These are phyloP conservation scores for Fomitopsis schrenkii DNA, from an alignment of 1,284 basidiomycete species.

Conservation along the genomic window DNA sequence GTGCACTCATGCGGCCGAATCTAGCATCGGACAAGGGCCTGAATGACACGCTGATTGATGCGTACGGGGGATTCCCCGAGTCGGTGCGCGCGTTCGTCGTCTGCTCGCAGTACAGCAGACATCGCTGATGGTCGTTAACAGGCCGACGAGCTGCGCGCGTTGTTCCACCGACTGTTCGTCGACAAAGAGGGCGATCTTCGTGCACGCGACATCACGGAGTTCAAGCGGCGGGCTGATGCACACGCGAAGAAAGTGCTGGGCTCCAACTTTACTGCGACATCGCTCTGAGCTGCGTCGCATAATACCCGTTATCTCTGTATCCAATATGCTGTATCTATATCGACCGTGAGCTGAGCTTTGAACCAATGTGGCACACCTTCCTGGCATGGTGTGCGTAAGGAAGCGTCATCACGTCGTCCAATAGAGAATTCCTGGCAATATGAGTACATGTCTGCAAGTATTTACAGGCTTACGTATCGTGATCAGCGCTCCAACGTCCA, in stretches of 20 bases:
- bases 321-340: too few relatives aligned
- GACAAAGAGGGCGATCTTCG: slow-evolving; percentile 8
- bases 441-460: too few relatives aligned
- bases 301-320: too few relatives aligned
- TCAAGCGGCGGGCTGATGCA: slow-evolving; percentile 8
- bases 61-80: slow-evolving; percentile 15
- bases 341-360: too few relatives aligned
- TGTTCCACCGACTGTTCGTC: slow-evolving; percentile 11
- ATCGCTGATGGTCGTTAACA: not conserved
- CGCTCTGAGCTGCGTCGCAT: not conserved
- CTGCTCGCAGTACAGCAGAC: not conserved
- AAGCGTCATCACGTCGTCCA: too few relatives aligned
- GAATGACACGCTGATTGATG: slow-evolving; percentile 15
- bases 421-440: too few relatives aligned
- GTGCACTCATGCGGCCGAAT: slow-evolving; percentile 11
- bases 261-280: not conserved
- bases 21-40: slow-evolving; percentile 15
- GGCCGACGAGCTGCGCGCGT: slow-evolving; percentile 6
- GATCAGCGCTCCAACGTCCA: not conserved
- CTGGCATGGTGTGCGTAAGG: too few relatives aligned
- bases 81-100: not conserved
- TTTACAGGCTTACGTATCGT: too few relatives aligned
- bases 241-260: slow-evolving; percentile 12
- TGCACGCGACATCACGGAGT: slow-evolving; percentile 8
- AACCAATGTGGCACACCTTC: too few relatives aligned